Evolutionary conservation across 176 grass and related monocot species (phyloP).

Genomic region (Phragmites australis): DNA sequence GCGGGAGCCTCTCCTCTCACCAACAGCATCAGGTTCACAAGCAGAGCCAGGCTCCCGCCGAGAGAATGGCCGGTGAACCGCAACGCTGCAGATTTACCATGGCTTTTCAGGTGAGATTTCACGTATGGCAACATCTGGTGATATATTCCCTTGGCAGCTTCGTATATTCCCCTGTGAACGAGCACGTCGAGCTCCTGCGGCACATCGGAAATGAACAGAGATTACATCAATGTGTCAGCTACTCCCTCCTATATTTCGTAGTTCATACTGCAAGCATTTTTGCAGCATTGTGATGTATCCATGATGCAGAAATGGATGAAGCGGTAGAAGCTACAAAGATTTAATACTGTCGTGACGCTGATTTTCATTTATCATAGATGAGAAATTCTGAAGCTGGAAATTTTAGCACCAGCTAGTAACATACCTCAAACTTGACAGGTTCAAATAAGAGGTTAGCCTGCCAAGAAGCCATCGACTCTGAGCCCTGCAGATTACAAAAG

Average conservation of each 20-base stretch:
- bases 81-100: conserved; percentile 50
- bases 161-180: conserved; percentile 92
- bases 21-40: conserved; percentile 91
- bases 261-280: not conserved
- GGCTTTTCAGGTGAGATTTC: conserved; percentile 52
- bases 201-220: not conserved
- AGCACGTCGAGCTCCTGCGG: conserved; percentile 70
- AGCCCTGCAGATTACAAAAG: conserved; percentile 62
- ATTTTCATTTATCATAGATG: not conserved
- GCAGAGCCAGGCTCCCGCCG: conserved; percentile 73
- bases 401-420: not conserved
- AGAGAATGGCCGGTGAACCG: conserved; percentile 92
- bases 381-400: not conserved
- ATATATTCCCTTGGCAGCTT: conserved; percentile 94
- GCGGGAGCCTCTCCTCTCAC: conserved; percentile 51
- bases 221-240: conserved; percentile 3
- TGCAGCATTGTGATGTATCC: not conserved
- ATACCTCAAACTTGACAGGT: conserved; percentile 92
- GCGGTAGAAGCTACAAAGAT: not conserved
- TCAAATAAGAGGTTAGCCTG: conserved; percentile 98
- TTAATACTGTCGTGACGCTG: not conserved
- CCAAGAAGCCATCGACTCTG: conserved; percentile 82
- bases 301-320: conserved; percentile 31
- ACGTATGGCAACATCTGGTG: conserved; percentile 82
- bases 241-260: not conserved